phyloP scores from a whole-genome alignment of 2,329 filamentous ascomycete species.

The Xylaria polymorpha region DNA sequence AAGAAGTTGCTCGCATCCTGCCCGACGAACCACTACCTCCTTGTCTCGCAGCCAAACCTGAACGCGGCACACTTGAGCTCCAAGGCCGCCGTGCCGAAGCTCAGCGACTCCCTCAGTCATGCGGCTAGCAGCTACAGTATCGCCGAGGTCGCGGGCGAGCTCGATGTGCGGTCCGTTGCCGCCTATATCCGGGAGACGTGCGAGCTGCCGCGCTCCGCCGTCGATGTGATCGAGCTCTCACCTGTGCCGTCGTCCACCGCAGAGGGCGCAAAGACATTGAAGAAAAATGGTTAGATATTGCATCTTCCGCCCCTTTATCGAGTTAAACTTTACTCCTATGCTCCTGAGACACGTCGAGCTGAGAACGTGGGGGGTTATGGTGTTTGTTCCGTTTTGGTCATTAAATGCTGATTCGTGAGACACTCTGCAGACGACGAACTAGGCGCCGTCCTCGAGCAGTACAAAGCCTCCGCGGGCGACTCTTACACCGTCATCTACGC shows the following conservation, averaged over 20 bases:
- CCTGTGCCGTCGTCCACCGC: conserved; percentile 51
- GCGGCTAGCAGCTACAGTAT: conserved; percentile 60
- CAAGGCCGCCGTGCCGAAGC: conserved; percentile 60
- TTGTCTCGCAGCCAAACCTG: conserved; percentile 82
- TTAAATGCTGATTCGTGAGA: conserved; percentile 16
- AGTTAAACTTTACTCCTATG: not conserved
- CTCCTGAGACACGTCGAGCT: not conserved
- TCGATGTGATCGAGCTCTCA: conserved; percentile 57
- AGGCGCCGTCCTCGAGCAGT: conserved; percentile 58
- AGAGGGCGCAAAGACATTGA: conserved; percentile 59
- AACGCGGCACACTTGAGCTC: conserved; percentile 75
- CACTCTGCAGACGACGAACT: conserved; percentile 61
- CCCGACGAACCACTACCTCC: conserved; percentile 79
- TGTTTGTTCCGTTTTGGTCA: not conserved
- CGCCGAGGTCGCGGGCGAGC: conserved; percentile 67
- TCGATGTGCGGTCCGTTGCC: conserved; percentile 56
- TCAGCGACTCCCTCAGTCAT: conserved; percentile 57
- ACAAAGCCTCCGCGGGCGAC: conserved; percentile 50
- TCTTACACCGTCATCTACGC: conserved; percentile 82
- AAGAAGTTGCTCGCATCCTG: conserved; percentile 71
- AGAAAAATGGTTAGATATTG: conserved; percentile 59
- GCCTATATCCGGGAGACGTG: conserved; percentile 62
- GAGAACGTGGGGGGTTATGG: not conserved
- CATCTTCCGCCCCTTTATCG: not conserved
- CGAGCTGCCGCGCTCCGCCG: conserved; percentile 52